Base-by-base conservation (phyloP, 2,329 filamentous ascomycete genomes). In the Tolypocladium paradoxum region DNA sequence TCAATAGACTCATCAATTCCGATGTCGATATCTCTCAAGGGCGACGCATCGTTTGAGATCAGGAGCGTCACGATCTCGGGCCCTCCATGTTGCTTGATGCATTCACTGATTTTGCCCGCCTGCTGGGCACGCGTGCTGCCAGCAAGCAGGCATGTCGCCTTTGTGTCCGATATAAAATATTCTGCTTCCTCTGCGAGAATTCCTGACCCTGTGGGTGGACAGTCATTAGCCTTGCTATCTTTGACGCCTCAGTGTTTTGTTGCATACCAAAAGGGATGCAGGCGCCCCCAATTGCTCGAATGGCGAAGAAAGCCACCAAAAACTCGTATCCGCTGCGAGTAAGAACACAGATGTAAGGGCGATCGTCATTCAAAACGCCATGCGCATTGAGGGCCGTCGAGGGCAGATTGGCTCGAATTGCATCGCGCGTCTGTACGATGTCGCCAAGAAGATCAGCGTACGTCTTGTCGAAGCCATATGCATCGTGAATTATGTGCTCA, bases 241-340 rank as follows among this genome's bases (percentile, higher is more conserved):
- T 22, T 16, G 3, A 20, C 35, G 35, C 18, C 33, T n/a, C n/a
- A n/a, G n/a, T 20, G 37, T 33, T 14, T 18, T 29, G 14, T 2
- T 33, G 48, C 54, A 20, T 37, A 60, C 59, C 55, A 24, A 62
- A 35, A 2, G 60, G 56, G 18, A 61, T 48, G 18, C 54, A 56
- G 6, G 57, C 59, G 18, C 59, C 59, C 5, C 57, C 60, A 4
- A 63, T 36, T 4, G 53, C 60, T 9, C 58, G 56, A 22, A 54
- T 51, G 11, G 58, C 57, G 24, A 61, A 60, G 35, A 60, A 62
- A 3, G 59, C 60, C 6, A 63, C 61, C 12, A 60, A 45, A 27
- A 62, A 62, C 43, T 61, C 61, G 40, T 63, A 63, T 6, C 61
- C 60, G 9, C 55, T 56, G 22, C 35, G 33, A 20, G 58, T 54